These are phyloP conservation scores for Geotrichum macrosporum DNA, from an alignment of 1,139 yeast species.

Conservation along the genomic window DNA sequence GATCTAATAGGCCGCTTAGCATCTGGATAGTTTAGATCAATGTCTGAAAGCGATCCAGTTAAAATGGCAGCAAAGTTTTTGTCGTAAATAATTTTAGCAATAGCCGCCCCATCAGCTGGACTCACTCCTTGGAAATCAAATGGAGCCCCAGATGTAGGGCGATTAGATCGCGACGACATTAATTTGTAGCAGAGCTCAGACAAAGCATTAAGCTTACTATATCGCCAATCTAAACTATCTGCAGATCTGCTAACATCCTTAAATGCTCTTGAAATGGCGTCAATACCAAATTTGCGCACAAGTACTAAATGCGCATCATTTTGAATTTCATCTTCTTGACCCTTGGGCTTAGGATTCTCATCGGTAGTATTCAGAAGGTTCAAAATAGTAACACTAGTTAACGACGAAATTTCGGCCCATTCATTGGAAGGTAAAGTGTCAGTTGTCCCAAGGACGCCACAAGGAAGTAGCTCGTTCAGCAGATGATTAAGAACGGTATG, in stretches of 20 bases:
- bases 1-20: conserved; percentile 55
- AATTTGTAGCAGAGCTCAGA: conserved; percentile 45
- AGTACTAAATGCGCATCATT: conserved; percentile 67
- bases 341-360: conserved; percentile 28
- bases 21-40: conserved; percentile 70
- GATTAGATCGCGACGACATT: conserved; percentile 26
- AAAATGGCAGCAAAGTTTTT: conserved; percentile 57
- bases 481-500: conserved; percentile 74
- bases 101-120: conserved; percentile 52
- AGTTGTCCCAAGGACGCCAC: conserved; percentile 41
- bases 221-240: conserved; percentile 41
- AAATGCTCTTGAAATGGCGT: conserved; percentile 59
- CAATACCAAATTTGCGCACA: conserved; percentile 70
- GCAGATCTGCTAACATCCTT: conserved; percentile 45
- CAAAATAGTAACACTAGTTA: conserved; percentile 44
- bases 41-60: conserved; percentile 53
- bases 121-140: conserved; percentile 39
- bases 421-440: conserved; percentile 26
- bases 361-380: conserved; percentile 51
- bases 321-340: conserved; percentile 42
- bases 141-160: conserved; percentile 28
- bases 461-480: conserved; percentile 68
- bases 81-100: conserved; percentile 64
- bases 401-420: conserved; percentile 45
- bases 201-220: conserved; percentile 55